Evolutionary conservation across 2,329 filamentous ascomycete genomes (phyloP).

Genomic region (Pyrenochaeta sp.): DNA sequence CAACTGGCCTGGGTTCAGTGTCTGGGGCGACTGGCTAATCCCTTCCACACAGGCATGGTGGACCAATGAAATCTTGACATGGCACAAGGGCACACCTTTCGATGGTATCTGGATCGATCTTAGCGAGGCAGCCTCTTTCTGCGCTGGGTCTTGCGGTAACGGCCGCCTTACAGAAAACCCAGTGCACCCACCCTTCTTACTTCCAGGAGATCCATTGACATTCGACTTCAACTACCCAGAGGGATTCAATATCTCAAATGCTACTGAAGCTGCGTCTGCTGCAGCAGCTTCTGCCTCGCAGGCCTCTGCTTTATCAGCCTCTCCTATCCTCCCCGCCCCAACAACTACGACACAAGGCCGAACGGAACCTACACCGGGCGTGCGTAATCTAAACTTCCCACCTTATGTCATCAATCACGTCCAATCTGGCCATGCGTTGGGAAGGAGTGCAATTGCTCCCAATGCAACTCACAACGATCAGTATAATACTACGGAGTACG

Average conservation of each 20-base stretch:
- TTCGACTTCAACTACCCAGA: constrained; percentile 70
- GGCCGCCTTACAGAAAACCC: constrained; percentile 69
- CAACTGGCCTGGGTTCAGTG: constrained; percentile 65
- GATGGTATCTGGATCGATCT: constrained; percentile 68
- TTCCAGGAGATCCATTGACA: constrained; percentile 70
- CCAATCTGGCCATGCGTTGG: constrained; percentile 72
- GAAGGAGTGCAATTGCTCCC: constrained; percentile 69
- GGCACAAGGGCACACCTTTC: constrained; percentile 60
- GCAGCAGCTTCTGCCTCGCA: constrained; percentile 62
- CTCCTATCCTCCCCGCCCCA: constrained; percentile 28
- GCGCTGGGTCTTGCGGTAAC: constrained; percentile 73
- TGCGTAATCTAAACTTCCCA: constrained; percentile 72
- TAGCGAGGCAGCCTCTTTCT: constrained; percentile 67
- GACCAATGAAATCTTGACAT: constrained; percentile 59
- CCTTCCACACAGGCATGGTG: constrained; percentile 66
- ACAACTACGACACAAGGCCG: constrained; percentile 58
- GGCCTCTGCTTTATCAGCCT: constrained; percentile 50
- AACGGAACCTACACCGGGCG: constrained; percentile 67
- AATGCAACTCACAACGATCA: constrained; percentile 79
- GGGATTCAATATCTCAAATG: constrained; percentile 71
- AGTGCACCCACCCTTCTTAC: constrained; percentile 68
- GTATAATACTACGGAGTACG: constrained; percentile 67
- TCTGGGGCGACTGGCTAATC: constrained; percentile 67
- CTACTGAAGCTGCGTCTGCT: constrained; percentile 68
- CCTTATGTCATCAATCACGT: constrained; percentile 78